phyloP scores from a whole-genome alignment of 176 grass and related monocot genomes.

The sorghum (Sorghum bicolor) region DNA sequence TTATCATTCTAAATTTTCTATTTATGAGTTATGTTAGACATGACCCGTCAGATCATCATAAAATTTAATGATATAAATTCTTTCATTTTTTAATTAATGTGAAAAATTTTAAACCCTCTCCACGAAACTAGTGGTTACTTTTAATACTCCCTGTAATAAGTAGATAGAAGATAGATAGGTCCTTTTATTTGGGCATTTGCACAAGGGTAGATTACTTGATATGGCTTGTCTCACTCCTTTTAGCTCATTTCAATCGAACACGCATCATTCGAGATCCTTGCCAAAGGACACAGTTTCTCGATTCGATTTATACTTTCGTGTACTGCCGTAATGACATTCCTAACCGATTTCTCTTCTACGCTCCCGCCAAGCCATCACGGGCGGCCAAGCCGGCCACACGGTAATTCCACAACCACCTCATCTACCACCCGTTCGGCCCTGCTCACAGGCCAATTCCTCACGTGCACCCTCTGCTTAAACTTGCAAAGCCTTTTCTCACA shows the following conservation, averaged over 20 bases:
- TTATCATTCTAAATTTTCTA: too few relatives aligned
- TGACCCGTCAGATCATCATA: too few relatives aligned
- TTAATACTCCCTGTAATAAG: too few relatives aligned
- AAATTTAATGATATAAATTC: too few relatives aligned
- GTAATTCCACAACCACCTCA: conserved; percentile 47
- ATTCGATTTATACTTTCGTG: background rate
- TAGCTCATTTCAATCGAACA: background rate
- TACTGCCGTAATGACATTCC: conserved; percentile 5
- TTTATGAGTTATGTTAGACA: too few relatives aligned
- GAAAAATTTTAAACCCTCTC: too few relatives aligned
- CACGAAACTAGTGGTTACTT: too few relatives aligned
- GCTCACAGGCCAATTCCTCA: conserved; percentile 4
- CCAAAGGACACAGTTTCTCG: background rate
- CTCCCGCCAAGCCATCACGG: conserved; percentile 5
- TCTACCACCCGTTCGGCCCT: conserved; percentile 11
- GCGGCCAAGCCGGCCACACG: too few relatives aligned
- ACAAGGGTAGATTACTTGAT: too few relatives aligned
- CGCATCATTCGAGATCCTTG: background rate
- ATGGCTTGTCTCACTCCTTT: background rate
- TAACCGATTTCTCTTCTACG: background rate
- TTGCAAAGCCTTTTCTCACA: conserved; percentile 36
- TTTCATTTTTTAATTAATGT: too few relatives aligned
- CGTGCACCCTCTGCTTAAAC: background rate
- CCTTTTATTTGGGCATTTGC: too few relatives aligned
- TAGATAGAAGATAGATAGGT: too few relatives aligned